These are phyloP conservation scores for Moricandia arvensis DNA, from an alignment of 345 rosid species.

Conservation along the genomic window DNA sequence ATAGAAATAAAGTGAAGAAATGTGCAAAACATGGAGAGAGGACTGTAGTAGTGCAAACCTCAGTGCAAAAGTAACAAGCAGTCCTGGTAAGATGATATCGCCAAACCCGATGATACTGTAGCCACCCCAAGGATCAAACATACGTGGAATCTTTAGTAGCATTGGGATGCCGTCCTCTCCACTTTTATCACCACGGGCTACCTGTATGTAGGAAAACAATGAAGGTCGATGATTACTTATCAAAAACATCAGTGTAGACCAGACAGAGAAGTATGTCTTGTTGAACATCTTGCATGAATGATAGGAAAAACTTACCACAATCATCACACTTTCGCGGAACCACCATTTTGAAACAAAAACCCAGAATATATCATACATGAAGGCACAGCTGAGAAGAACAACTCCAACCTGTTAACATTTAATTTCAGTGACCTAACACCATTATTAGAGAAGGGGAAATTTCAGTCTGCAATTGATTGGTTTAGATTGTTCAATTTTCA, in stretches of 20 bases:
- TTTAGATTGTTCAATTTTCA: background rate
- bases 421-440: constrained; percentile 16
- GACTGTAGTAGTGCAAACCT: constrained; percentile 48
- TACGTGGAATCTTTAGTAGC: constrained; percentile 91
- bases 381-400: constrained; percentile 90
- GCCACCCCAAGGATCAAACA: constrained; percentile 99
- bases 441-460: background rate
- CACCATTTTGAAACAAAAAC: constrained; percentile 91
- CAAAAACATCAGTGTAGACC: background rate
- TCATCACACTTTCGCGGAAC: constrained; percentile 99
- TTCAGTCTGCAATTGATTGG: background rate
- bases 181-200: constrained; percentile 94
- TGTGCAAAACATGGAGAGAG: constrained; percentile 1
- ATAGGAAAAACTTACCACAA: constrained; percentile 65
- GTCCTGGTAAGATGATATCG: constrained; percentile 92
- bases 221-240: background rate
- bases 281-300: constrained; percentile 10
- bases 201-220: constrained; percentile 46
- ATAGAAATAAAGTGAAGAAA: background rate
- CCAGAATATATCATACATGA: constrained; percentile 98
- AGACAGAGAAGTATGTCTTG: background rate
- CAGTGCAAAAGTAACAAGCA: constrained; percentile 83
- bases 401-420: constrained; percentile 77
- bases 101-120: constrained; percentile 97
- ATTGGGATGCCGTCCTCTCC: constrained; percentile 97